A percentile compares a stretch with the other conserved stretches of the same genome.
Evolutionary conservation across 148 eudicot genomes (phyloP).

Genomic region (Chenopodium suecicum): DNA sequence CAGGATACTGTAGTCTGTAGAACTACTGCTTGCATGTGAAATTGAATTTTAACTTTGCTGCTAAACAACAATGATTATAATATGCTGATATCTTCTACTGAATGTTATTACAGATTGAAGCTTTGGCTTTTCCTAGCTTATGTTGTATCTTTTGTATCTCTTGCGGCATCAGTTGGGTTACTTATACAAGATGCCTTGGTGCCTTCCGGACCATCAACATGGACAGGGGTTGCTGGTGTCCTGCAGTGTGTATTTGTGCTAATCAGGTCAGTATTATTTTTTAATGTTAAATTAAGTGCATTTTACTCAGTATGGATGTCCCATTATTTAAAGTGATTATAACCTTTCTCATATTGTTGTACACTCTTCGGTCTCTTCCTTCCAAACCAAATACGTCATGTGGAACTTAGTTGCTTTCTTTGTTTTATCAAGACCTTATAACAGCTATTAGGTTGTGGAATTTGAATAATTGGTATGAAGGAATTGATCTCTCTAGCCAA

Average conservation of each 20-base stretch:
- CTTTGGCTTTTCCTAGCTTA: conserved; percentile 97
- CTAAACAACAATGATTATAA: background rate
- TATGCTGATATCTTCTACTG: conserved; percentile 9
- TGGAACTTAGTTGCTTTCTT: background rate
- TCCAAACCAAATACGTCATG: background rate
- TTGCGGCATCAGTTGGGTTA: conserved; percentile 93
- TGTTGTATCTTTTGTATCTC: conserved; percentile 84
- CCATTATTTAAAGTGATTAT: background rate
- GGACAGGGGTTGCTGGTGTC: conserved; percentile 96
- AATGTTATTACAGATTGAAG: conserved; percentile 63
- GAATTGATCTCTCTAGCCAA: background rate
- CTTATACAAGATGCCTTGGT: conserved; percentile 84
- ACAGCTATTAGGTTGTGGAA: background rate
- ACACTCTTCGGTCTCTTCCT: background rate
- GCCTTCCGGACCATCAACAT: conserved; percentile 74
- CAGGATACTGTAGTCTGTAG: background rate
- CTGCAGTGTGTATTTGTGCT: conserved; percentile 88
- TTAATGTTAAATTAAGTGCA: background rate
- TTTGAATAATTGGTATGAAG: background rate
- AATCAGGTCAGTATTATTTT: conserved; percentile 49
- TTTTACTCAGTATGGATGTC: background rate
- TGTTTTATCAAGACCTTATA: background rate
- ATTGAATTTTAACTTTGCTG: background rate
- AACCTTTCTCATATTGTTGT: background rate
- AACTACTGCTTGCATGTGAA: background rate